These are phyloP conservation scores for Starmerella powellii DNA, from an alignment of 805 yeast species.

Conservation along the genomic window DNA sequence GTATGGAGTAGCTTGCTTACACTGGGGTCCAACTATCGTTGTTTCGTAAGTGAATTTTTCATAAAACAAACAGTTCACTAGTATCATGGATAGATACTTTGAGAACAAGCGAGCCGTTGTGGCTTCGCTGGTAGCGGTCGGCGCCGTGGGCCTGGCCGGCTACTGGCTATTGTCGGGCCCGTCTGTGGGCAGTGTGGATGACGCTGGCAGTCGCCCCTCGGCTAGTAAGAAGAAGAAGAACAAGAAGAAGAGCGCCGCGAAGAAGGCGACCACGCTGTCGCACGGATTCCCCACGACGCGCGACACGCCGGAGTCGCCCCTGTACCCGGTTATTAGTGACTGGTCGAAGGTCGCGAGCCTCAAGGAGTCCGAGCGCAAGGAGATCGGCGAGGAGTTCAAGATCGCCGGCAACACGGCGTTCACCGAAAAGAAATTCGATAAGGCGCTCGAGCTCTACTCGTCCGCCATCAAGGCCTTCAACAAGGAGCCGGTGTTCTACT, in stretches of 20 bases:
- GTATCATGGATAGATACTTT: slow-evolving; percentile 30
- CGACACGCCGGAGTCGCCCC: slow-evolving; percentile 25
- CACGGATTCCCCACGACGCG: slow-evolving; percentile 24
- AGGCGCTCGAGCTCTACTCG: slow-evolving; percentile 71
- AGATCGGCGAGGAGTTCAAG: slow-evolving; percentile 58
- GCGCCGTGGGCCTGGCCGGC: slow-evolving; percentile 53
- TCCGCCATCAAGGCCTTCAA: slow-evolving; percentile 61
- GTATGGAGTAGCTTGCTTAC: too few species aligned
- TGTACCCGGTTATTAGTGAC: slow-evolving; percentile 28
- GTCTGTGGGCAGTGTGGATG: not conserved
- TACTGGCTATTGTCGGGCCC: slow-evolving; percentile 29
- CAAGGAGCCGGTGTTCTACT: slow-evolving; percentile 74
- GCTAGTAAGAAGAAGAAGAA: slow-evolving; percentile 37
- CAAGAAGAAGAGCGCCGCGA: slow-evolving; percentile 29
- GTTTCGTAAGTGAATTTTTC: too few species aligned
- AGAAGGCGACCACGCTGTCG: slow-evolving; percentile 16
- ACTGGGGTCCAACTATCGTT: too few species aligned
- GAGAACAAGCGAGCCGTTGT: slow-evolving; percentile 48
- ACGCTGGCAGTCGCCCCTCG: slow-evolving; percentile 6
- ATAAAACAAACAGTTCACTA: too few species aligned
- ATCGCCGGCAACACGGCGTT: slow-evolving; percentile 79
- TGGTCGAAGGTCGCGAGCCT: slow-evolving; percentile 21
- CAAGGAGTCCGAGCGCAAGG: slow-evolving; percentile 33
- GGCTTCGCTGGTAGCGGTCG: slow-evolving; percentile 51
- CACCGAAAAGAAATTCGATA: slow-evolving; percentile 52